These are phyloP conservation scores for Fusarium odoratissimum DNA, from an alignment of 2,329 filamentous ascomycete species.

Conservation along the genomic window DNA sequence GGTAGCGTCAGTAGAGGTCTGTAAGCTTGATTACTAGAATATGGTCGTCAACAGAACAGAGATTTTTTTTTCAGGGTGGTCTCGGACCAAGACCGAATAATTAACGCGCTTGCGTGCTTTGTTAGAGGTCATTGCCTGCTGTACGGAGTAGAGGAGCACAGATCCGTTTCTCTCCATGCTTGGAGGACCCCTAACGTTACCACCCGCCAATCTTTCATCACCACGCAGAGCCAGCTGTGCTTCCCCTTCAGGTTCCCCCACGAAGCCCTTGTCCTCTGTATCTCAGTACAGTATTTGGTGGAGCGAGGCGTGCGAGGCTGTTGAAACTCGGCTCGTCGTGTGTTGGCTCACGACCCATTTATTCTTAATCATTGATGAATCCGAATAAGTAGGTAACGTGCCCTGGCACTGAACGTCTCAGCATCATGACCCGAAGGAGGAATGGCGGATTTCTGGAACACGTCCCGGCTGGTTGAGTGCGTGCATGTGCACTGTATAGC, in stretches of 20 bases:
- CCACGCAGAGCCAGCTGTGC: constrained; percentile 23
- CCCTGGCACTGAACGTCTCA: constrained; percentile 29
- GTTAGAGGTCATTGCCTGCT: constrained; percentile 1
- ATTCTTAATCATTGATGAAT: constrained; percentile 29
- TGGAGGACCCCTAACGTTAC: constrained; percentile 11
- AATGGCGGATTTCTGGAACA: constrained; percentile 26
- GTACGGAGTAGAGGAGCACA: neutral
- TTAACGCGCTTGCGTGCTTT: constrained; percentile 5
- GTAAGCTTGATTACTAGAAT: constrained; percentile 30
- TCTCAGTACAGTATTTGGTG: neutral
- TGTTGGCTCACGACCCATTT: constrained; percentile 28
- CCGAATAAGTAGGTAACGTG: constrained; percentile 18
- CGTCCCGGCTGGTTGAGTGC: constrained; percentile 27
- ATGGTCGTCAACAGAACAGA: constrained; percentile 3
- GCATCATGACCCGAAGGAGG: constrained; percentile 10
- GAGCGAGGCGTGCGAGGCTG: constrained; percentile 6
- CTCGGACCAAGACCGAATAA: constrained; percentile 17
- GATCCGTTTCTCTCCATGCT: constrained; percentile 9
- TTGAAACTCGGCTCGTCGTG: constrained; percentile 39
- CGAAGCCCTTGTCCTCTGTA: constrained; percentile 6
- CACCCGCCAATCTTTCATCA: constrained; percentile 31
- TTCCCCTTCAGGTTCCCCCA: constrained; percentile 22
- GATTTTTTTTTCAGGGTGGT: constrained; percentile 13
- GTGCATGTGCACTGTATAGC: neutral
- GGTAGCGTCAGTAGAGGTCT: constrained; percentile 9